These are phyloP conservation scores for Davidsoniella virescens DNA, from an alignment of 2,329 filamentous ascomycete species.

Conservation along the genomic window DNA sequence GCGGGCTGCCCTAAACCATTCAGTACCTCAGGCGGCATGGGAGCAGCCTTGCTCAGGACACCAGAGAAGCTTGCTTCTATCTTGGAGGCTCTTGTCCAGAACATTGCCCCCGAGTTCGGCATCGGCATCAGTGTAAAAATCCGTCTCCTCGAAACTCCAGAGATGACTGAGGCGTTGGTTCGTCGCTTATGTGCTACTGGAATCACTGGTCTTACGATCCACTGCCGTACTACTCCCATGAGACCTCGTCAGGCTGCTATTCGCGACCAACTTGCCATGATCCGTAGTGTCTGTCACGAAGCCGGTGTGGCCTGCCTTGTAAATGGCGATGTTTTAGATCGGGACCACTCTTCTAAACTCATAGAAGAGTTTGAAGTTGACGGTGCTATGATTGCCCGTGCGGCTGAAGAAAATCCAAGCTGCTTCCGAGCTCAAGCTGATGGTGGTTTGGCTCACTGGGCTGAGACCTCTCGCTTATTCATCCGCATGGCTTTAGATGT, in stretches of 20 bases:
- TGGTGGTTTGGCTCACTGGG: conserved; percentile 59
- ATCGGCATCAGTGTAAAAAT: conserved; percentile 98
- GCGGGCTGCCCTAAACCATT: conserved; percentile 98
- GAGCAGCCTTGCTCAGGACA: conserved; percentile 70
- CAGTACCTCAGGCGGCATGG: conserved; percentile 87
- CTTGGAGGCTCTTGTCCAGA: conserved; percentile 61
- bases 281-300: conserved; percentile 63
- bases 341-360: conserved; percentile 55
- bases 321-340: conserved; percentile 77
- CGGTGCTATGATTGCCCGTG: conserved; percentile 91
- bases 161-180: conserved; percentile 63
- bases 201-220: conserved; percentile 81
- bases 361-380: conserved; percentile 71
- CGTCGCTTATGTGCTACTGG: conserved; percentile 66
- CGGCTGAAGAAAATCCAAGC: conserved; percentile 80
- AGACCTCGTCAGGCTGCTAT: conserved; percentile 77
- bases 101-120: conserved; percentile 60
- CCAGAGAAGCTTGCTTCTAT: conserved; percentile 76
- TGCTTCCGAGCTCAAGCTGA: conserved; percentile 58
- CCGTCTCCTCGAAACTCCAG: conserved; percentile 61
- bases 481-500: conserved; percentile 55
- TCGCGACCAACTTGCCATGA: conserved; percentile 69
- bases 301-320: conserved; percentile 84
- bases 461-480: conserved; percentile 62
- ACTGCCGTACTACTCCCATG: conserved; percentile 95